Conservation (phyloP, 2,329 filamentous ascomycete genomes). For the Monilinia fructicola region DNA sequence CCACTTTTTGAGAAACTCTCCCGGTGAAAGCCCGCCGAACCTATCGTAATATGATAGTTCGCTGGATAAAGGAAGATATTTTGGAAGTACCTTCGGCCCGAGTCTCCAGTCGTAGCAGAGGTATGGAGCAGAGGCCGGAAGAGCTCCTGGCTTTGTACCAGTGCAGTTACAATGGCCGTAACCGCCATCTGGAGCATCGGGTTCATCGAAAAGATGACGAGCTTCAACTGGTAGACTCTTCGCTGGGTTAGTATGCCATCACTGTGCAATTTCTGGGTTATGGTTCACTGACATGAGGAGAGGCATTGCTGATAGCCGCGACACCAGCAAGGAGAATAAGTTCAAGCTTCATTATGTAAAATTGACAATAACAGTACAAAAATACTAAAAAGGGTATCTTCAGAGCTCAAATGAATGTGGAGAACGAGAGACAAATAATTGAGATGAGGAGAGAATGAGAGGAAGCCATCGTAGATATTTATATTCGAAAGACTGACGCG, state of each 20-base stretch:
- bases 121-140: slow-evolving; percentile 13
- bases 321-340: neutral
- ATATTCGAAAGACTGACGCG: neutral
- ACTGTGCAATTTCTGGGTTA: neutral
- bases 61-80: slow-evolving; percentile 11
- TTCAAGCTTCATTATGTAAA: slow-evolving; percentile 12
- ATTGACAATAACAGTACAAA: neutral
- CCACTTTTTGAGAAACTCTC: slow-evolving; percentile 17
- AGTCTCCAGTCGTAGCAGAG: slow-evolving; percentile 16
- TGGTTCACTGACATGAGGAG: slow-evolving; percentile 15
- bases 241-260: neutral
- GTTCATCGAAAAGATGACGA: neutral
- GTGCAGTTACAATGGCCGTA: slow-evolving; percentile 17
- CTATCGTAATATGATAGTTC: slow-evolving; percentile 21
- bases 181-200: neutral
- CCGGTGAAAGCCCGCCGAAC: slow-evolving; percentile 15
- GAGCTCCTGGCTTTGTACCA: slow-evolving; percentile 8
- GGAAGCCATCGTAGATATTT: neutral
- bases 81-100: slow-evolving; percentile 15
- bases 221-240: neutral
- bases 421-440: neutral
- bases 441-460: neutral
- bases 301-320: slow-evolving; percentile 17
- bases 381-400: neutral
- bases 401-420: neutral